These are phyloP conservation scores for Fusarium verticillioides DNA, from an alignment of 2,329 filamentous ascomycete species.

Conservation along the genomic window DNA sequence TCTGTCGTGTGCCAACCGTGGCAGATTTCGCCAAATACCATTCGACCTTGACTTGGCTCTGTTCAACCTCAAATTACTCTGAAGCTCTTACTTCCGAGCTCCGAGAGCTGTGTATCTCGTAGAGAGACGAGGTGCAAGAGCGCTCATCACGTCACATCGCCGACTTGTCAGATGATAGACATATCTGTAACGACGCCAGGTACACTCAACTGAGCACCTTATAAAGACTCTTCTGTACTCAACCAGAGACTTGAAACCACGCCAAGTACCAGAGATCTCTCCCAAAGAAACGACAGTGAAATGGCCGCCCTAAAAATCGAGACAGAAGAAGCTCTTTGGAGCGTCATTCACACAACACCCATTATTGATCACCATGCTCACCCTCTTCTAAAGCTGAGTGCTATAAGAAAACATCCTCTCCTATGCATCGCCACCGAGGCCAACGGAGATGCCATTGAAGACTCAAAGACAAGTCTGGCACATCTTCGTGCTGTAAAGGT, in stretches of 20 bases:
- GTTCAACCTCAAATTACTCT: slow-evolving; percentile 1
- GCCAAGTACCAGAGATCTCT: neutral
- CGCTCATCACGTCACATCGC: neutral
- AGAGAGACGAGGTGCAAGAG: neutral
- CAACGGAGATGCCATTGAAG: slow-evolving; percentile 71
- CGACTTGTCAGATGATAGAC: neutral
- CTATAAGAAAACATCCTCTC: slow-evolving; percentile 60
- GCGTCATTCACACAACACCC: slow-evolving; percentile 64
- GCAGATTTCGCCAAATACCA: slow-evolving; percentile 6
- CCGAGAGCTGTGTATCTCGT: neutral
- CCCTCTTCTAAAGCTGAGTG: slow-evolving; percentile 68
- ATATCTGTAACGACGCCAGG: neutral
- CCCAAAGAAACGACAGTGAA: neutral
- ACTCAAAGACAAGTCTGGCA: slow-evolving; percentile 70
- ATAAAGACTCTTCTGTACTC: neutral
- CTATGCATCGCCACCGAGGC: slow-evolving; percentile 78
- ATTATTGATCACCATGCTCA: slow-evolving; percentile 81
- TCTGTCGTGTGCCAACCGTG: slow-evolving; percentile 11
- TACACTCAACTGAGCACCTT: neutral
- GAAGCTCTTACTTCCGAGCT: slow-evolving; percentile 1
- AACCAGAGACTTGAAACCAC: neutral
- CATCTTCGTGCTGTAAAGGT: slow-evolving; percentile 77
- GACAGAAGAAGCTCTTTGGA: slow-evolving; percentile 43
- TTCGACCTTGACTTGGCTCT: neutral
- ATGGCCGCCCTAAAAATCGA: slow-evolving; percentile 28